phyloP scores from a whole-genome alignment of 768 basidiomycete genomes.

The Rubroboletus satanas region DNA sequence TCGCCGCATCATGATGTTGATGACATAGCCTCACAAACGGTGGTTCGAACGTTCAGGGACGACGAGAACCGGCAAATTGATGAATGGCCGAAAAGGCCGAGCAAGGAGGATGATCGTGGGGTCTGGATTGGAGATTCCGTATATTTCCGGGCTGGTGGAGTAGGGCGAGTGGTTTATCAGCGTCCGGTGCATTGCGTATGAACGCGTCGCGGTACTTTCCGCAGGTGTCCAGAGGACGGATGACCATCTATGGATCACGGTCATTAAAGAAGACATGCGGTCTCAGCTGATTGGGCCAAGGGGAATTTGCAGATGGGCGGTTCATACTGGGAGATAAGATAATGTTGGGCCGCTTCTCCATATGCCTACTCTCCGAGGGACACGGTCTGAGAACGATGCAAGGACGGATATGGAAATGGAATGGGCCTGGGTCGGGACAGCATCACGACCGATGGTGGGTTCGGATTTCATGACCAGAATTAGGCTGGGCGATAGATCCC shows the following conservation, averaged over 20 bases:
- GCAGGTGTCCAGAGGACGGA: background rate
- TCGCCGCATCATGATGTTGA: conserved; percentile 10
- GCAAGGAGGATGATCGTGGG: background rate
- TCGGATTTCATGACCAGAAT: background rate
- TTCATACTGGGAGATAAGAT: conserved; percentile 20
- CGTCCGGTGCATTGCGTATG: background rate
- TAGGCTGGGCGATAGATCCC: background rate
- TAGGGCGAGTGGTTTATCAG: background rate
- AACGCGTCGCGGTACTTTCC: conserved; percentile 2
- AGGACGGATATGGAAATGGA: conserved; percentile 1
- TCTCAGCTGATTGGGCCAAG: background rate
- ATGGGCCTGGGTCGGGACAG: background rate
- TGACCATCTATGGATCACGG: conserved; percentile 13
- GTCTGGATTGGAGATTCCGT: background rate
- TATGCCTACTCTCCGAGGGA: conserved; percentile 10
- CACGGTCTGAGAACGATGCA: conserved; percentile 8
- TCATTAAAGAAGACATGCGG: conserved; percentile 10
- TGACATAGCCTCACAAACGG: conserved; percentile 1
- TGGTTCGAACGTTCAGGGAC: conserved; percentile 5
- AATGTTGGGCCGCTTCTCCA: background rate
- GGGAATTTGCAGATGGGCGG: conserved; percentile 1
- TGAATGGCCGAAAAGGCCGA: conserved; percentile 8
- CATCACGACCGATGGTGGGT: too few relatives aligned
- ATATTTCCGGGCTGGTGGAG: background rate
- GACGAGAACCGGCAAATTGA: conserved; percentile 3